Evolutionary conservation across 148 eudicot genomes (phyloP), one percentile per base, ranked within the genome.

Genomic region (Selenicereus undatus): DNA sequence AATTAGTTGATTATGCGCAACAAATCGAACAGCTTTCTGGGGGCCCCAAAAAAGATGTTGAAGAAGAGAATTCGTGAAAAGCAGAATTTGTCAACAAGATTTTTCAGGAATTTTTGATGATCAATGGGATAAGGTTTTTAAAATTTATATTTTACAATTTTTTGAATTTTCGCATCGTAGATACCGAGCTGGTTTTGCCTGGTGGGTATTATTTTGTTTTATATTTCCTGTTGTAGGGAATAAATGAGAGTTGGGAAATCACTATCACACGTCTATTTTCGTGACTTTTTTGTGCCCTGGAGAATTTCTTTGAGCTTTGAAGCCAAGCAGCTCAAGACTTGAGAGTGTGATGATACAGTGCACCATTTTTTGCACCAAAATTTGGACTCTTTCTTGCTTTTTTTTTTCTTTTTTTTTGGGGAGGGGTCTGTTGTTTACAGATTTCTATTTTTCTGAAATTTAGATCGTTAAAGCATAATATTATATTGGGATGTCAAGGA

Each of bases 201-300:
- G 56, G 56, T 74, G 58, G n/a, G 42, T 42, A 39, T 70, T 17
- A 27, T 10, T 68, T 26, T 24, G 20, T 32, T 39, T 8, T n/a
- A 54, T 4, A 82, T n/a, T n/a, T 27, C 4, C 30, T 50, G 32
- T 18, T 32, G 1, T 6, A 43, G 27, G 14, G 1, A 71, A 29
- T 54, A 51, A 3, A 26, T 70, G 26, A 50, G 18, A 5, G 81
- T 73, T 82, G 78, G 74, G 73, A 79, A 48, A 77, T 81, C 78
- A 80, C 62, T 77, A 73, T 60, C 60, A 78, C 78, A 84, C 75
- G 81, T 77, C 83, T 76, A 42, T 48, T 69, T 71, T 62, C 75
- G 36, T 81, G 81, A 77, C 78, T 73, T 80, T 58, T 77, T 27
- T 36, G 52, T 20, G 56, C 52, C 18, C 70, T 70, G 58, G 39